Percentiles rank a stretch among this genome's conserved stretches.
phyloP scores from a whole-genome alignment of 768 basidiomycete species.

The Serendipita sp. region DNA sequence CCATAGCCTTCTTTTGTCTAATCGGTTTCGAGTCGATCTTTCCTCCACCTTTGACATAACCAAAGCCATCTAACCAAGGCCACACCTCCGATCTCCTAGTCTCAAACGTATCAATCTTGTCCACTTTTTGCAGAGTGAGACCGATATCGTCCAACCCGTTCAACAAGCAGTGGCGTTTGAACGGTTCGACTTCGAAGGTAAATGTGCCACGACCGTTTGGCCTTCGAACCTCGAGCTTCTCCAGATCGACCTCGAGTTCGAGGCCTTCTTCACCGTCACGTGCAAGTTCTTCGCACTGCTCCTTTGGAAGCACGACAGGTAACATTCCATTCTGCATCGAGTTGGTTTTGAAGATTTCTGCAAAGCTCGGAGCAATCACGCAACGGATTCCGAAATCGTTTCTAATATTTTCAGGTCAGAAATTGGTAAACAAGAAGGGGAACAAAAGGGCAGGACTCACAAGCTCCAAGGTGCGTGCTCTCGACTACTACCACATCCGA shows the following conservation, averaged over 20 bases:
- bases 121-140: conserved; percentile 69
- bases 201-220: conserved; percentile 56
- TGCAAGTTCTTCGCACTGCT: conserved; percentile 53
- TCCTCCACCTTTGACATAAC: conserved; percentile 49
- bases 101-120: conserved; percentile 68
- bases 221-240: conserved; percentile 54
- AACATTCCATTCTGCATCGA: conserved; percentile 91
- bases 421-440: not conserved
- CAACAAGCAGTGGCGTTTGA: conserved; percentile 83
- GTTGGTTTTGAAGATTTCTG: conserved; percentile 81
- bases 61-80: conserved; percentile 97
- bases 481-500: conserved; percentile 79
- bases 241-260: conserved; percentile 71
- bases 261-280: conserved; percentile 60
- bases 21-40: conserved; percentile 19
- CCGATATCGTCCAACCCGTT: conserved; percentile 96
- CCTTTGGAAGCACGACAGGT: conserved; percentile 52
- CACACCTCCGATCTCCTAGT: conserved; percentile 53
- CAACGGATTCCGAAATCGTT: conserved; percentile 84
- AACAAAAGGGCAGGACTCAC: conserved; percentile 26
- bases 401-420: conserved; percentile 19
- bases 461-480: conserved; percentile 84
- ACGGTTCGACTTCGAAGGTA: conserved; percentile 67
- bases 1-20: conserved; percentile 18
- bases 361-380: conserved; percentile 76